These are phyloP conservation scores for Salicornia ramosissima DNA, from an alignment of 148 eudicot genomes.

Conservation along the genomic window DNA sequence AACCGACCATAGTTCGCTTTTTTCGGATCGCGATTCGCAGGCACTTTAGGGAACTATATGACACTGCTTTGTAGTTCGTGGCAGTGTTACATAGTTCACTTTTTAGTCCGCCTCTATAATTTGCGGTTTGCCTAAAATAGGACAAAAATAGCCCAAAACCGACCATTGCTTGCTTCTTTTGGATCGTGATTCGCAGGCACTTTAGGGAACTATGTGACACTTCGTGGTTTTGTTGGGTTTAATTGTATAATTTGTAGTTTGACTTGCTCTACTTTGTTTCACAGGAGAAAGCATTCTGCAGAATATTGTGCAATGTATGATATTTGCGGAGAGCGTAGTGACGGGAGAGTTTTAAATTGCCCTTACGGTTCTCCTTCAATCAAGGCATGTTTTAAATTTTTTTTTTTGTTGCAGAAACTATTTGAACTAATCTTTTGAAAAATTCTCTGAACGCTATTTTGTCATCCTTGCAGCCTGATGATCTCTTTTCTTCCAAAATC, in stretches of 20 bases:
- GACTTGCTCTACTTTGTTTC: conserved; percentile 22
- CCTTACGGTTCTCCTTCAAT: conserved; percentile 51
- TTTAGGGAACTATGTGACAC: no score
- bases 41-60: no score
- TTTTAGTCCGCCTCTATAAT: no score
- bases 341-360: conserved; percentile 62
- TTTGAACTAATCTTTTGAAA: conserved; percentile 6
- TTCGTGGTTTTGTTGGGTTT: conserved; percentile 5
- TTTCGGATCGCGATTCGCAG: no score
- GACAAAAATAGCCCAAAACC: no score
- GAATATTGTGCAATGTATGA: conserved; percentile 72
- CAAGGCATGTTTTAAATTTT: conserved; percentile 35
- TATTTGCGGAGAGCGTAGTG: conserved; percentile 59
- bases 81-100: no score
- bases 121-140: no score
- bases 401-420: neutral
- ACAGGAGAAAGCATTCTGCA: conserved; percentile 46
- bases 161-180: no score
- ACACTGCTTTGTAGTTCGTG: no score
- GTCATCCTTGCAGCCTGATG: conserved; percentile 52
- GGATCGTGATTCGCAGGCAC: no score
- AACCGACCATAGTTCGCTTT: no score
- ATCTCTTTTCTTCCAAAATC: conserved; percentile 56
- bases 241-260: neutral
- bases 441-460: neutral